Conservation (phyloP, 345 rosid species). For the Acer yangbiense region DNA sequence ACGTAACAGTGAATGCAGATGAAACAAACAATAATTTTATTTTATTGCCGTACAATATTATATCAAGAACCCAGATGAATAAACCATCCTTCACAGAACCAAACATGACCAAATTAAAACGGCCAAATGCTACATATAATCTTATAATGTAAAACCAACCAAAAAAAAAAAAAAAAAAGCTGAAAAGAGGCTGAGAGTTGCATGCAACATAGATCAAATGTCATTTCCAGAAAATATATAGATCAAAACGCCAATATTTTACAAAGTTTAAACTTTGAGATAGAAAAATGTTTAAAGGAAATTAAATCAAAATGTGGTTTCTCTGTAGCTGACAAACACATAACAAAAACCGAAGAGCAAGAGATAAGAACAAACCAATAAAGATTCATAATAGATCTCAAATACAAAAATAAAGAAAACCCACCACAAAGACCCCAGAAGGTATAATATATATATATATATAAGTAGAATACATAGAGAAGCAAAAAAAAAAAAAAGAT, state of each 20-base stretch:
- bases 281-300: background rate
- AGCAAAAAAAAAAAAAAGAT: too few species aligned
- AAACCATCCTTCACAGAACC: background rate
- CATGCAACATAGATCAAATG: constrained; percentile 29
- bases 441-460: too few species aligned
- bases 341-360: constrained; percentile 25
- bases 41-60: constrained; percentile 4
- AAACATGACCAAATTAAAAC: background rate
- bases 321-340: background rate
- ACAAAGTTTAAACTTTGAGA: background rate
- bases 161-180: background rate
- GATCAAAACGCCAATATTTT: constrained; percentile 26
- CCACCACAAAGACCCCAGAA: too few species aligned
- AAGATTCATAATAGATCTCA: constrained; percentile 47
- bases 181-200: constrained; percentile 11
- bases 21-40: too few species aligned
- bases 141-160: background rate
- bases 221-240: constrained; percentile 3
- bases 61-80: constrained; percentile 8
- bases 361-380: constrained; percentile 27
- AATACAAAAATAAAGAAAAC: constrained; percentile 8
- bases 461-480: too few species aligned
- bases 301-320: constrained; percentile 15
- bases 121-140: background rate
- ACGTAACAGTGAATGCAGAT: too few species aligned